phyloP scores from a whole-genome alignment of 164 flowering plant genomes.

The Hamamelis virginiana region DNA sequence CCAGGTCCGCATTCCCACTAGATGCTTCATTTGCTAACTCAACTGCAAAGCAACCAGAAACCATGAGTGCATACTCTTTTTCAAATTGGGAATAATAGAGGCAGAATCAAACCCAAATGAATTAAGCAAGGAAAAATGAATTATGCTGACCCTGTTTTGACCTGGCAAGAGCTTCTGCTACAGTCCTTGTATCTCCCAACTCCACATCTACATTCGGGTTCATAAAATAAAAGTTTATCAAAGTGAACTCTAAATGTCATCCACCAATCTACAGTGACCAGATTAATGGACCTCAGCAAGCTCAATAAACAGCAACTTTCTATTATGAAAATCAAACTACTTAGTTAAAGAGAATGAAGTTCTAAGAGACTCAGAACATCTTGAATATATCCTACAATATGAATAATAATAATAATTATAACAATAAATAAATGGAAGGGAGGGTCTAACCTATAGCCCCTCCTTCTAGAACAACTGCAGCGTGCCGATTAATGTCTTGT shows the following conservation, averaged over 20 bases:
- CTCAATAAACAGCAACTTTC: background rate
- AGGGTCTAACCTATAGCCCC: slow-evolving; percentile 54
- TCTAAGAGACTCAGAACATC: background rate
- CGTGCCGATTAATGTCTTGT: slow-evolving; percentile 91
- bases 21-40: slow-evolving; percentile 51
- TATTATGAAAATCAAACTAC: background rate
- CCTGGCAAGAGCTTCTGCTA: slow-evolving; percentile 89
- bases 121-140: slow-evolving; percentile 10
- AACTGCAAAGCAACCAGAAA: slow-evolving; percentile 31
- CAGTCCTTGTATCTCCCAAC: slow-evolving; percentile 68
- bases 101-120: background rate
- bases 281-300: background rate
- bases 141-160: slow-evolving; percentile 63
- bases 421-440: background rate
- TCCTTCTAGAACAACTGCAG: slow-evolving; percentile 97
- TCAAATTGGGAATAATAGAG: background rate
- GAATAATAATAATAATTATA: background rate
- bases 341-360: background rate
- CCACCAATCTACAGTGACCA: background rate
- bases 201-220: slow-evolving; percentile 54
- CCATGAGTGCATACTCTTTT: background rate
- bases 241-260: background rate
- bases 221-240: slow-evolving; percentile 1
- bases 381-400: background rate
- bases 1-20: slow-evolving; percentile 43